Conservation (phyloP, 352 stramenopile species). For the Pythium oligandrum region DNA sequence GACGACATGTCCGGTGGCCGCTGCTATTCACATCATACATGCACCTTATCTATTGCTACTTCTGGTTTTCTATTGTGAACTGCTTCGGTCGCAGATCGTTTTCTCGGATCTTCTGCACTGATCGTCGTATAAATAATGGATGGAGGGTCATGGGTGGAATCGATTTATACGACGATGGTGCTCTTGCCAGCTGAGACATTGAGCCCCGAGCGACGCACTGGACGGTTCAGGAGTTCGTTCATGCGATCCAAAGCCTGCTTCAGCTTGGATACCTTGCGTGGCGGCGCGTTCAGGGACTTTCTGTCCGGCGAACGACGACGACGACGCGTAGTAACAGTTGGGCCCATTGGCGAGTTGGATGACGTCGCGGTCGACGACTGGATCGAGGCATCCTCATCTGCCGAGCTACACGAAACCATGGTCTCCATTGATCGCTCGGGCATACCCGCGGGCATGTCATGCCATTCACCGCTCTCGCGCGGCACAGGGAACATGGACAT, state of each 20-base stretch:
- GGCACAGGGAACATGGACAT: slow-evolving; percentile 11
- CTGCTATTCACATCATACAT: no score
- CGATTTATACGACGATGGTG: slow-evolving; percentile 49
- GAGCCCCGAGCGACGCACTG: slow-evolving; percentile 62
- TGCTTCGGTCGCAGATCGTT: no score
- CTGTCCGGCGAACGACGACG: slow-evolving; percentile 12
- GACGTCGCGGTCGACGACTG: neutral
- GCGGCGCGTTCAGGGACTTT: slow-evolving; percentile 22
- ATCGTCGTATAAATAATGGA: neutral
- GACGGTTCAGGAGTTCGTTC: slow-evolving; percentile 68
- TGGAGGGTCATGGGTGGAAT: slow-evolving; percentile 5
- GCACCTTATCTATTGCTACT: no score
- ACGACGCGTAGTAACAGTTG: neutral
- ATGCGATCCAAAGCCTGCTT: slow-evolving; percentile 60
- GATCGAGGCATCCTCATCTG: neutral
- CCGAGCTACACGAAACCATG: no score
- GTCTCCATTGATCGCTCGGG: no score
- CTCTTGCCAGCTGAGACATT: slow-evolving; percentile 57
- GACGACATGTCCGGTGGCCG: no score
- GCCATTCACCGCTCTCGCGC: slow-evolving; percentile 21
- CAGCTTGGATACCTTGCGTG: slow-evolving; percentile 65
- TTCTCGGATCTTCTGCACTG: neutral
- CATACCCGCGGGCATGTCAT: slow-evolving; percentile 8
- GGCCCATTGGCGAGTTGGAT: neutral
- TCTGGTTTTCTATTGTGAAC: no score